Evolutionary conservation across 306 rosid species (phyloP).

Genomic region (Sechiopsis laciniata): DNA sequence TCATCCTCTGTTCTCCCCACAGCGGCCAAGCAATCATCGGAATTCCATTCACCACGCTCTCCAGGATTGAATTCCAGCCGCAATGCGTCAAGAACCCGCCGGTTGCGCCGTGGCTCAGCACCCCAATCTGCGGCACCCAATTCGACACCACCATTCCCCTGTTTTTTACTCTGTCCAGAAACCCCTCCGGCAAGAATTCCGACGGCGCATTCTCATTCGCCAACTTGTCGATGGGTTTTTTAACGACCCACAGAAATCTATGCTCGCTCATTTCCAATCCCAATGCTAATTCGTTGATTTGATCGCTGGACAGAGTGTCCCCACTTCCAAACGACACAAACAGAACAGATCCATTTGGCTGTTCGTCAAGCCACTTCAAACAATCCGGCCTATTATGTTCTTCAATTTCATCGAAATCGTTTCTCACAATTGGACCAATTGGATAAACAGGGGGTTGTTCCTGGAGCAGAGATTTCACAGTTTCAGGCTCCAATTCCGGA

Average conservation of each 20-base stretch:
- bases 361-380: constrained; percentile 37
- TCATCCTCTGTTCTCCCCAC: constrained; percentile 67
- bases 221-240: constrained; percentile 29
- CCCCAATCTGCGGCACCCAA: constrained; percentile 70
- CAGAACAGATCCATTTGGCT: constrained; percentile 36
- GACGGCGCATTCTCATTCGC: constrained; percentile 28
- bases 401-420: neutral
- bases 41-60: constrained; percentile 52
- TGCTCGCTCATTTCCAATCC: constrained; percentile 41
- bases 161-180: constrained; percentile 38
- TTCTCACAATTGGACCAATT: constrained; percentile 44
- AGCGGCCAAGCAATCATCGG: constrained; percentile 74
- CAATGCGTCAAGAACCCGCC: constrained; percentile 72
- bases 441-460: constrained; percentile 45
- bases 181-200: constrained; percentile 48
- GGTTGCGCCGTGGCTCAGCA: constrained; percentile 47
- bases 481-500: constrained; percentile 47
- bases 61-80: constrained; percentile 71
- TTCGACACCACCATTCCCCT: constrained; percentile 37
- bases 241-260: constrained; percentile 39
- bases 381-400: constrained; percentile 19
- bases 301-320: constrained; percentile 32
- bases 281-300: constrained; percentile 31
- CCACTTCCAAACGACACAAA: constrained; percentile 42
- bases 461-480: constrained; percentile 26